phyloP scores from a whole-genome alignment of 2,329 filamentous ascomycete species.

The Juglanconis oblonga region DNA sequence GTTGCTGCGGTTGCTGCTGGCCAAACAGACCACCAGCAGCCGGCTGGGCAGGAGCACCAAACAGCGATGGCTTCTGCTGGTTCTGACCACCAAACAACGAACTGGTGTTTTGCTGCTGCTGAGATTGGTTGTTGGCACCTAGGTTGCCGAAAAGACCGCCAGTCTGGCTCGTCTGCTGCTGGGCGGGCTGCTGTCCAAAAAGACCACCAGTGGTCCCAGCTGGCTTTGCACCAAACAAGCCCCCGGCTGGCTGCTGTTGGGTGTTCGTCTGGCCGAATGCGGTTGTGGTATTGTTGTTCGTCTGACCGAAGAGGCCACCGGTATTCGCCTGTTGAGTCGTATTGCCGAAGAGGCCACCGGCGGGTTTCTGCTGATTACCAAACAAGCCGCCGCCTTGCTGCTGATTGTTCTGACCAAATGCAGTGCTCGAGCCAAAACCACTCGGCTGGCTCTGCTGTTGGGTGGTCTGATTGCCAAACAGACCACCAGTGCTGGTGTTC shows the following conservation, averaged over 20 bases:
- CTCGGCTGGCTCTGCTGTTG: slow-evolving; percentile 1
- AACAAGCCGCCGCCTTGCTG: neutral
- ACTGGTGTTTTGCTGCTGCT: slow-evolving; percentile 37
- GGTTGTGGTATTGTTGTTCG: slow-evolving; percentile 28
- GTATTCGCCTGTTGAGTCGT: slow-evolving; percentile 28
- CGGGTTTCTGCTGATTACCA: neutral
- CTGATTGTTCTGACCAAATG: slow-evolving; percentile 1
- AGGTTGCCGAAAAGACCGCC: slow-evolving; percentile 52
- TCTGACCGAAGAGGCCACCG: slow-evolving; percentile 36
- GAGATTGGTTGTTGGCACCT: slow-evolving; percentile 28
- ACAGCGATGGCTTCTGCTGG: slow-evolving; percentile 55
- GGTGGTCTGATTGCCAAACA: slow-evolving; percentile 9
- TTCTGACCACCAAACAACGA: slow-evolving; percentile 50
- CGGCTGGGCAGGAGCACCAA: slow-evolving; percentile 43
- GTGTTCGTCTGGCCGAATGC: slow-evolving; percentile 22
- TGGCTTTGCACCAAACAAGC: slow-evolving; percentile 43
- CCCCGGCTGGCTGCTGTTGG: slow-evolving; percentile 27
- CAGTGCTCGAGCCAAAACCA: neutral
- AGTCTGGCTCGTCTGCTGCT: slow-evolving; percentile 34
- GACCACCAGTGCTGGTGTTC: neutral
- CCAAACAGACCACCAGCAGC: slow-evolving; percentile 55
- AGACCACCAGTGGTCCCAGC: slow-evolving; percentile 40
- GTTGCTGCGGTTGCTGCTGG: slow-evolving; percentile 40
- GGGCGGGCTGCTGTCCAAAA: slow-evolving; percentile 43
- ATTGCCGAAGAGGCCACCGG: slow-evolving; percentile 28